phyloP scores from a whole-genome alignment of 2,329 filamentous ascomycete genomes.

The Epichloe elymi region DNA sequence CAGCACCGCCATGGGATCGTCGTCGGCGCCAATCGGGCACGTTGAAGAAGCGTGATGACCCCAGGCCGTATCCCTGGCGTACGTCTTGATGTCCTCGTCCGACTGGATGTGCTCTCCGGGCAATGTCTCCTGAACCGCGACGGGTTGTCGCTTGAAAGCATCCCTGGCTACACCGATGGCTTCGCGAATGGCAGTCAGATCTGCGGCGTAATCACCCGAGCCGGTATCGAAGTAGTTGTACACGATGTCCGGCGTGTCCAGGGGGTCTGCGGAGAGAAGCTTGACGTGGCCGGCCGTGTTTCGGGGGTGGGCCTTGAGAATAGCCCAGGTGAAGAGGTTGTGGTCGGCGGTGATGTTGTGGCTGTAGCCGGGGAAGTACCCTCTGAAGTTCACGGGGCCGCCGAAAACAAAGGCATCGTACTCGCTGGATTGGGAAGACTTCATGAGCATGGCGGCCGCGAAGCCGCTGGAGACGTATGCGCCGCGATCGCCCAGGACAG shows the following conservation, averaged over 20 bases:
- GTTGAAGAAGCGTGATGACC: constrained; percentile 46
- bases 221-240: constrained; percentile 49
- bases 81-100: constrained; percentile 31
- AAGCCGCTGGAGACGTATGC: constrained; percentile 14
- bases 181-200: constrained; percentile 42
- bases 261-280: constrained; percentile 44
- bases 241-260: constrained; percentile 47
- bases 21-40: constrained; percentile 38
- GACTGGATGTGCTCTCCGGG: constrained; percentile 25
- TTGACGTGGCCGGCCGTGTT: constrained; percentile 49
- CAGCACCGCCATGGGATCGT: constrained; percentile 40
- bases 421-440: constrained; percentile 16
- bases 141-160: constrained; percentile 15
- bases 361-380: constrained; percentile 16
- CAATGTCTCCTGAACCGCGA: constrained; percentile 9
- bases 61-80: constrained; percentile 35
- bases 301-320: constrained; percentile 45
- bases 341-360: constrained; percentile 11
- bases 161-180: constrained; percentile 39
- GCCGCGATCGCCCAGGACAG: constrained; percentile 7
- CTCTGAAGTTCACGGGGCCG: constrained; percentile 15
- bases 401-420: constrained; percentile 19
- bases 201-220: constrained; percentile 29
- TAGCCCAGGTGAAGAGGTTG: constrained; percentile 24
- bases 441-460: constrained; percentile 12